These are phyloP conservation scores for Fusarium chaquense DNA, from an alignment of 2,329 filamentous ascomycete species.

Conservation along the genomic window DNA sequence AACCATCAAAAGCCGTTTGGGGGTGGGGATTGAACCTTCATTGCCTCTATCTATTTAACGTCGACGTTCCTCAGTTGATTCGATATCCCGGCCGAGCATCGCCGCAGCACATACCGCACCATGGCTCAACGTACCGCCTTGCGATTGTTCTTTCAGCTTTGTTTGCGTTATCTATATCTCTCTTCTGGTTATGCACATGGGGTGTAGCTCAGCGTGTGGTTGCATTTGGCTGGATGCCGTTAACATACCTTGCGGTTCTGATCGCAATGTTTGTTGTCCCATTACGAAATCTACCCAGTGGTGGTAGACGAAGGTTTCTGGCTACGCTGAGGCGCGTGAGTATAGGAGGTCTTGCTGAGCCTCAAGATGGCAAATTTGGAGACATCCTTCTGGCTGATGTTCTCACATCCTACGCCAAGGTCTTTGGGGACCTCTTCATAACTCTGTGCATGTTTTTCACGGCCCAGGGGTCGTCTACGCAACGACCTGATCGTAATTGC, in stretches of 20 bases:
- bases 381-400: conserved; percentile 95
- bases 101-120: conserved; percentile 77
- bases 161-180: conserved; percentile 75
- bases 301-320: conserved; percentile 81
- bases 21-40: conserved; percentile 95
- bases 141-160: conserved; percentile 80
- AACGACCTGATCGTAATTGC: conserved; percentile 82
- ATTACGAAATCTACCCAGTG: conserved; percentile 73
- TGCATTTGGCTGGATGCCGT: conserved; percentile 85
- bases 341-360: conserved; percentile 86
- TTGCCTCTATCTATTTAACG: conserved; percentile 81
- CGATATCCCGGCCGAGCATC: conserved; percentile 84
- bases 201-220: conserved; percentile 77
- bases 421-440: conserved; percentile 90
- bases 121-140: conserved; percentile 87
- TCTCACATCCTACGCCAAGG: conserved; percentile 93
- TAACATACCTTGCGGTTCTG: conserved; percentile 82
- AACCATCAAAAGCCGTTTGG: conserved; percentile 79
- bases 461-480: conserved; percentile 77
- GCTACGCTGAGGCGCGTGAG: conserved; percentile 80
- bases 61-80: conserved; percentile 89
- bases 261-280: conserved; percentile 79
- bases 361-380: conserved; percentile 91
- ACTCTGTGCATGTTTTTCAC: conserved; percentile 91
- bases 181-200: conserved; percentile 87